Conservation (phyloP, 2,329 filamentous ascomycete genomes). For the Aspergillus aculeatinus region DNA sequence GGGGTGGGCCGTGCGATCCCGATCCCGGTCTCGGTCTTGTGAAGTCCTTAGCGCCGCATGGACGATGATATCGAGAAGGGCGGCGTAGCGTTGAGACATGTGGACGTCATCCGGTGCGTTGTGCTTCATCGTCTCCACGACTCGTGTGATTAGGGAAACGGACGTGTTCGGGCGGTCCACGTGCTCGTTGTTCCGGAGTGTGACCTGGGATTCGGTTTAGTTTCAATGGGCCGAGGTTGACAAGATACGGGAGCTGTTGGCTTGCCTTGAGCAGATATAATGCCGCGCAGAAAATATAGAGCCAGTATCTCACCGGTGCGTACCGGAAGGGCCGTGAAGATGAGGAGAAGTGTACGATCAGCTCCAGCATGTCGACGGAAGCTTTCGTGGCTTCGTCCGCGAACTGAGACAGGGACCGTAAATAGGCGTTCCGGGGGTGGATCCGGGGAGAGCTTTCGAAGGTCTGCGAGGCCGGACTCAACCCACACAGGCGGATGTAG, state of each 20-base stretch:
- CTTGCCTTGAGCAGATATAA: constrained; percentile 9
- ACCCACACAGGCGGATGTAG: constrained; percentile 5
- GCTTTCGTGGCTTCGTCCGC: background rate
- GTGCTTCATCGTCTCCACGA: constrained; percentile 2
- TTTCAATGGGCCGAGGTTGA: background rate
- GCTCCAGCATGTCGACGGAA: constrained; percentile 1
- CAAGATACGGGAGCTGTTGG: too few relatives aligned
- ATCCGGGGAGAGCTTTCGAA: too few relatives aligned
- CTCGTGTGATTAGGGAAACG: background rate
- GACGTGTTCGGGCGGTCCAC: background rate
- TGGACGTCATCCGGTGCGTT: constrained; percentile 8
- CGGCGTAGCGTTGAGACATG: constrained; percentile 7
- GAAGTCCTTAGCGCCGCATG: background rate
- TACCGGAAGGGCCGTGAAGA: constrained; percentile 1
- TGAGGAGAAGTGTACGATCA: background rate
- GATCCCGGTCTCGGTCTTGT: background rate
- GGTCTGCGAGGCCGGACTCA: constrained; percentile 5
- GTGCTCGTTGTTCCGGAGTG: background rate
- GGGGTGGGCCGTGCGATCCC: background rate
- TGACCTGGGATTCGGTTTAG: background rate
- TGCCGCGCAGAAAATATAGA: constrained; percentile 5
- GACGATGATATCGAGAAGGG: constrained; percentile 1
- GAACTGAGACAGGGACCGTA: background rate
- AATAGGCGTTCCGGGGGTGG: too few relatives aligned
- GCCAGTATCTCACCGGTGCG: background rate